Percentiles rank a stretch among this genome's conserved stretches.
These are phyloP conservation scores for Clonostachys byssicola DNA, from an alignment of 2,329 filamentous ascomycete species.

Conservation along the genomic window DNA sequence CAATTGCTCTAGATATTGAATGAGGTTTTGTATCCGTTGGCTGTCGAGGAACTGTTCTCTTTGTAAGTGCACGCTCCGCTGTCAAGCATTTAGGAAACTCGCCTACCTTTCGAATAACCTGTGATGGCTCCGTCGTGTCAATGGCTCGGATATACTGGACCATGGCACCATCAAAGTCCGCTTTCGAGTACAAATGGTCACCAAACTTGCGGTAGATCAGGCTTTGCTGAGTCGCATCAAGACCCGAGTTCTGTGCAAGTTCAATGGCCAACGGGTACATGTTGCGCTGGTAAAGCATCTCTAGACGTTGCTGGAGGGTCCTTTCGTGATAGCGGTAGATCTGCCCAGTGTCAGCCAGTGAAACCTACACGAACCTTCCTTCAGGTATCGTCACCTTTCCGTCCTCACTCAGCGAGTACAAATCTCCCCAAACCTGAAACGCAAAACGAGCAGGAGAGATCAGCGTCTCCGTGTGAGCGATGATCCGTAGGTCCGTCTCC, in stretches of 20 bases:
- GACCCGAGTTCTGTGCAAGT: slow-evolving; percentile 81
- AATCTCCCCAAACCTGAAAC: slow-evolving; percentile 84
- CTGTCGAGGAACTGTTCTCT: slow-evolving; percentile 77
- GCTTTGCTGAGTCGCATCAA: slow-evolving; percentile 79
- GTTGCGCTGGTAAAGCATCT: slow-evolving; percentile 91
- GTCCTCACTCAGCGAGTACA: slow-evolving; percentile 87
- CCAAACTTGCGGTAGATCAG: slow-evolving; percentile 91
- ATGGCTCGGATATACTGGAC: slow-evolving; percentile 95
- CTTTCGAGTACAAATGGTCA: slow-evolving; percentile 90
- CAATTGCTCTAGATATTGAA: slow-evolving; percentile 93
- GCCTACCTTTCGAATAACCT: slow-evolving; percentile 83
- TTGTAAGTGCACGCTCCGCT: slow-evolving; percentile 14
- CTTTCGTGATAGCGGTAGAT: slow-evolving; percentile 89
- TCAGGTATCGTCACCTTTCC: slow-evolving; percentile 68
- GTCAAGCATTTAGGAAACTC: rapidly evolving
- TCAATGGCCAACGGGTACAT: slow-evolving; percentile 90
- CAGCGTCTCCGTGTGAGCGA: slow-evolving; percentile 84
- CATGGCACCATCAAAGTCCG: slow-evolving; percentile 98
- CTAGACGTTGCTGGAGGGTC: slow-evolving; percentile 81
- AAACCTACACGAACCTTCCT: background rate
- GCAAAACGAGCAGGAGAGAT: slow-evolving; percentile 75
- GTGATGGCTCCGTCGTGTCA: slow-evolving; percentile 91
- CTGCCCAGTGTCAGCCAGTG: slow-evolving; percentile 31
- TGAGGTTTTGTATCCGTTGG: slow-evolving; percentile 94
- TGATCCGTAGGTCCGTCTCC: slow-evolving; percentile 86